Evolutionary conservation across 352 stramenopile genomes (phyloP).

Genomic region (Phytopythium delawarense): DNA sequence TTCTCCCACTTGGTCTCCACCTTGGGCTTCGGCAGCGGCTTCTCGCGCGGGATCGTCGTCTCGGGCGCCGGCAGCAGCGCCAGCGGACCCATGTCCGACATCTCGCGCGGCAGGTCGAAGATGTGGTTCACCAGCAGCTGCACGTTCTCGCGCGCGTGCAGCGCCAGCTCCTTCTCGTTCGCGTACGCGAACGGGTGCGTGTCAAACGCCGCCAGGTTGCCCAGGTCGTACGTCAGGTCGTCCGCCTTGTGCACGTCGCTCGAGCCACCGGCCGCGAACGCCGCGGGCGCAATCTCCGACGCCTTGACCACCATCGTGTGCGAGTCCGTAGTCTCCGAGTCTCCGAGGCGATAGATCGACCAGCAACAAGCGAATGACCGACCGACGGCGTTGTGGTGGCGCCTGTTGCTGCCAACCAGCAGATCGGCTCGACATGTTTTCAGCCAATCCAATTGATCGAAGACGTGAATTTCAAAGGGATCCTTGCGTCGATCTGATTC

Average conservation of each 20-base stretch:
- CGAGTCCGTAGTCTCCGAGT: neutral
- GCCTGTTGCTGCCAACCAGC: constrained; percentile 4
- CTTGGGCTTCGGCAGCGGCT: constrained; percentile 91
- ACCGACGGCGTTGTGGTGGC: no score
- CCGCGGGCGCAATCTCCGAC: constrained; percentile 75
- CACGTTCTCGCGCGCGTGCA: constrained; percentile 90
- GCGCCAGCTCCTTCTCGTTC: constrained; percentile 87
- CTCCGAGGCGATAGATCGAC: neutral
- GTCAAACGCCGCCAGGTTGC: constrained; percentile 87
- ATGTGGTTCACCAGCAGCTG: constrained; percentile 93
- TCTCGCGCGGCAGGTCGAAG: constrained; percentile 89
- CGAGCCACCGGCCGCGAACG: constrained; percentile 53
- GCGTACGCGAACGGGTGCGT: constrained; percentile 81
- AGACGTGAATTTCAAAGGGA: no score
- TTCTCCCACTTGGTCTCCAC: constrained; percentile 98
- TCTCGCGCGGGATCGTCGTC: constrained; percentile 82
- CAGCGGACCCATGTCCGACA: constrained; percentile 92
- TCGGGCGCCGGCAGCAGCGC: constrained; percentile 66
- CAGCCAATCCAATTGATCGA: neutral
- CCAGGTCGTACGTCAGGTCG: constrained; percentile 86
- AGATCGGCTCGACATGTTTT: neutral
- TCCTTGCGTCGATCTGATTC: no score
- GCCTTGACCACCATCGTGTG: constrained; percentile 64
- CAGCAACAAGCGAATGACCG: constrained; percentile 1
- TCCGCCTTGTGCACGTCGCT: constrained; percentile 79